Conservation (phyloP, 768 basidiomycete genomes). For the Serendipita sp. region DNA sequence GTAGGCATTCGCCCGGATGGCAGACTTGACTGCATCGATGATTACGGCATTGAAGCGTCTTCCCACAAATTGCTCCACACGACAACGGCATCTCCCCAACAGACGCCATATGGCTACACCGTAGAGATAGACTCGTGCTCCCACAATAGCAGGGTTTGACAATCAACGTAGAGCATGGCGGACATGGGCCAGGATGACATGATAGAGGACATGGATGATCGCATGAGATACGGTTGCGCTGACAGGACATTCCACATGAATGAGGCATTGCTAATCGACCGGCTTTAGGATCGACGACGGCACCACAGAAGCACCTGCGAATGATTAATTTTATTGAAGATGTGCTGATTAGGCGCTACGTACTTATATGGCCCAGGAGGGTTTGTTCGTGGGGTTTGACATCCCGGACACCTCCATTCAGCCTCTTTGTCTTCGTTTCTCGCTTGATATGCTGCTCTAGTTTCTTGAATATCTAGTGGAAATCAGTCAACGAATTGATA, state of each 20-base stretch:
- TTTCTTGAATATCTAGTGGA: constrained; percentile 46
- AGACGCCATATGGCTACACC: constrained; percentile 33
- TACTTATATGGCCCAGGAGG: constrained; percentile 55
- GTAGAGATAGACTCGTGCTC: constrained; percentile 37
- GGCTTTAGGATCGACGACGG: constrained; percentile 53
- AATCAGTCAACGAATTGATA: constrained; percentile 11
- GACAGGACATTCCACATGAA: constrained; percentile 21
- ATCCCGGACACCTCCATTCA: constrained; percentile 89
- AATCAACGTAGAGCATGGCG: constrained; percentile 73
- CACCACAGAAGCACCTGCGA: constrained; percentile 70
- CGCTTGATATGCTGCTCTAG: constrained; percentile 25
- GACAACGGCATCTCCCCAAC: constrained; percentile 17
- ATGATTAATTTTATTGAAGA: not conserved
- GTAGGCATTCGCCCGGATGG: constrained; percentile 58
- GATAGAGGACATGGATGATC: constrained; percentile 65
- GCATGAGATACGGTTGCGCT: constrained; percentile 29
- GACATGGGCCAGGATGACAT: constrained; percentile 95
- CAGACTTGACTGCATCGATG: constrained; percentile 56
- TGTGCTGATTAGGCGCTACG: constrained; percentile 12
- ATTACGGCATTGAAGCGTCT: constrained; percentile 45
- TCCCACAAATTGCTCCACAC: constrained; percentile 24
- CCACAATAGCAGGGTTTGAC: constrained; percentile 66
- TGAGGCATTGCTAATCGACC: constrained; percentile 56
- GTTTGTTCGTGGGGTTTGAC: constrained; percentile 58
- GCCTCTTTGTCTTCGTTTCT: constrained; percentile 42